Evolutionary conservation across 495 filamentous ascomycete genomes (phyloP).

Genomic region (Tuber microsphaerosporum): DNA sequence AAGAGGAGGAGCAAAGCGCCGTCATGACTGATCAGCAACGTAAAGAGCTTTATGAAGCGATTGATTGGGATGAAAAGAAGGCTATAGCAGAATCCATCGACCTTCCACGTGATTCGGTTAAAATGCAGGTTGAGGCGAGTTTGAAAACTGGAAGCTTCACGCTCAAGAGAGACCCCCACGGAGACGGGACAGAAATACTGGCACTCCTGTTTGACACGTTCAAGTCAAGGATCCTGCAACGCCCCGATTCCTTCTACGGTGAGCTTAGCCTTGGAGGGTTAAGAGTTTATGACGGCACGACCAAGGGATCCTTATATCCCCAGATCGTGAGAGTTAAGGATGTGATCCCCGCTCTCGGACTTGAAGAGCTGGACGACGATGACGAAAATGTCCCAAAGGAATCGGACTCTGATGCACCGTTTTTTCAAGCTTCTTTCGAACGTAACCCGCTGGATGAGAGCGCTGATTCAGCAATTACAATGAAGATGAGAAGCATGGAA

Average conservation of each 20-base stretch:
- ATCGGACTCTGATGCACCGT: conserved; percentile 57
- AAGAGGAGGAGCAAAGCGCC: conserved; percentile 59
- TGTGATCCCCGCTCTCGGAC: conserved; percentile 47
- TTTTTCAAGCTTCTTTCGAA: conserved; percentile 88
- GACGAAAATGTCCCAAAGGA: conserved; percentile 43
- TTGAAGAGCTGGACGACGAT: conserved; percentile 57
- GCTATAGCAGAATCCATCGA: conserved; percentile 79
- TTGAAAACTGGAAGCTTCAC: conserved; percentile 92
- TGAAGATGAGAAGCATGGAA: conserved; percentile 90
- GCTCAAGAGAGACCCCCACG: conserved; percentile 77
- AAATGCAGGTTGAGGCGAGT: conserved; percentile 82
- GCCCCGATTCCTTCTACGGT: conserved; percentile 79
- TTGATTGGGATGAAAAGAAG: conserved; percentile 97
- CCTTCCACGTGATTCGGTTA: conserved; percentile 78
- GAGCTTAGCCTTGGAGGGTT: conserved; percentile 86
- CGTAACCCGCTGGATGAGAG: conserved; percentile 89
- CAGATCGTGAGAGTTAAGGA: conserved; percentile 95
- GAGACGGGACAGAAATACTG: conserved; percentile 67
- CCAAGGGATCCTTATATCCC: conserved; percentile 76
- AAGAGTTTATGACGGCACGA: conserved; percentile 92
- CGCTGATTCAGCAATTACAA: conserved; percentile 79
- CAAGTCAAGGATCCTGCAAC: conserved; percentile 74
- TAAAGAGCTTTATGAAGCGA: conserved; percentile 92
- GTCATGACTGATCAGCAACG: conserved; percentile 90
- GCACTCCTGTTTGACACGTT: conserved; percentile 91